These are phyloP conservation scores for Nigrospora sphaerica DNA, from an alignment of 2,329 filamentous ascomycete species.

Conservation along the genomic window DNA sequence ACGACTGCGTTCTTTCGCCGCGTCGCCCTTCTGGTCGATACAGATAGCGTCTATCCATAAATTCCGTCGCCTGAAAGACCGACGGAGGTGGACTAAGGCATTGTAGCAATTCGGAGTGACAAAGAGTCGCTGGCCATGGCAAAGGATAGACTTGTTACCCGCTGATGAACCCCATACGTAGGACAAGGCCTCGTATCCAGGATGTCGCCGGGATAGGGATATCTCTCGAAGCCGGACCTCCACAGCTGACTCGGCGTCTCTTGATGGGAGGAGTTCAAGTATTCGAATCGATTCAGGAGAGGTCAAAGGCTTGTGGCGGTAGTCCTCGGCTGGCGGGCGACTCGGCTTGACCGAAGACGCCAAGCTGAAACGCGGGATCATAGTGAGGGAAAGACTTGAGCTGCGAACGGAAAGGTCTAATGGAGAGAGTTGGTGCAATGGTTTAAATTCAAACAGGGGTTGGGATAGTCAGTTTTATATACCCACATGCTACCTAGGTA, in stretches of 20 bases:
- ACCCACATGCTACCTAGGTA: no score
- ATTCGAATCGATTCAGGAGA: not conserved
- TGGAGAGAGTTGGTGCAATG: no score
- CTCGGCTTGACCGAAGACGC: no score
- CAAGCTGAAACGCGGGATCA: no score
- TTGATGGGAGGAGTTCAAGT: not conserved
- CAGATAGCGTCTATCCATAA: not conserved
- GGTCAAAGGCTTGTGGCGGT: not conserved
- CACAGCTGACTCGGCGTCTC: not conserved
- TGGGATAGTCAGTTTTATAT: no score
- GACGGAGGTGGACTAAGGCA: slow-evolving; percentile 4
- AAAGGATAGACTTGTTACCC: slow-evolving; percentile 3
- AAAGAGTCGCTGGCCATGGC: slow-evolving; percentile 1
- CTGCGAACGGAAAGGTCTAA: no score
- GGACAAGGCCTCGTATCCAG: slow-evolving; percentile 8
- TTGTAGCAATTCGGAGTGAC: slow-evolving; percentile 5
- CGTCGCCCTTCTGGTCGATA: not conserved
- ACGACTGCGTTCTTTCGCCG: not conserved
- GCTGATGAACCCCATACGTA: slow-evolving; percentile 6
- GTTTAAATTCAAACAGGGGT: no score
- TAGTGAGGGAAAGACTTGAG: no score
- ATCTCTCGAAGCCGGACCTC: not conserved
- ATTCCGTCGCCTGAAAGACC: not conserved
- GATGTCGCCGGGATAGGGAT: not conserved
- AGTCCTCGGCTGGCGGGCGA: not conserved